phyloP scores from a whole-genome alignment of 164 flowering plant genomes.

The Santalum album region DNA sequence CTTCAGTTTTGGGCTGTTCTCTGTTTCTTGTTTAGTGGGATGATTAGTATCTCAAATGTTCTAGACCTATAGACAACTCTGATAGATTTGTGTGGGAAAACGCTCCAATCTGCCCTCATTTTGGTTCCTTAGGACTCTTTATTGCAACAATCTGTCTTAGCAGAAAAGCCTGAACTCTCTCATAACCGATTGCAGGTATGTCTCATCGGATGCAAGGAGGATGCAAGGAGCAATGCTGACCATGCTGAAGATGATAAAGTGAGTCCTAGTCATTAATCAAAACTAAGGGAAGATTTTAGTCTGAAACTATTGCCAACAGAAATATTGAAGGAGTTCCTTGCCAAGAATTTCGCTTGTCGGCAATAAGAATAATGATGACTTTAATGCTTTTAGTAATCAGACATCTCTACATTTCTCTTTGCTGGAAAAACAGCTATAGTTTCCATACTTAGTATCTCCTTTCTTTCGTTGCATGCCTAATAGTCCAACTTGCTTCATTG shows the following conservation, averaged over 20 bases:
- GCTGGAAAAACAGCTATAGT: too few species aligned
- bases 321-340: not conserved
- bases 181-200: slow-evolving; percentile 33
- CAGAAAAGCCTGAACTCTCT: not conserved
- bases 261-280: slow-evolving; percentile 11
- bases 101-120: not conserved
- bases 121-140: not conserved
- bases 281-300: not conserved
- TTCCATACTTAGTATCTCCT: too few species aligned
- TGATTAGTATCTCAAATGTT: too few species aligned
- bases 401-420: too few species aligned
- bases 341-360: not conserved
- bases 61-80: not conserved
- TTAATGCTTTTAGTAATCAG: too few species aligned
- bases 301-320: not conserved
- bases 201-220: slow-evolving; percentile 52
- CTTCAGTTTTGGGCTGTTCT: not conserved
- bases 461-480: too few species aligned
- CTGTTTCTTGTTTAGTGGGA: too few species aligned
- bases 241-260: slow-evolving; percentile 65
- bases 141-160: not conserved
- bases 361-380: not conserved
- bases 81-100: not conserved
- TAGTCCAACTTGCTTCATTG: too few species aligned
- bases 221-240: too few species aligned